Evolutionary conservation across 2,329 filamentous ascomycete genomes (phyloP).

Genomic region (Endothia cerciana): DNA sequence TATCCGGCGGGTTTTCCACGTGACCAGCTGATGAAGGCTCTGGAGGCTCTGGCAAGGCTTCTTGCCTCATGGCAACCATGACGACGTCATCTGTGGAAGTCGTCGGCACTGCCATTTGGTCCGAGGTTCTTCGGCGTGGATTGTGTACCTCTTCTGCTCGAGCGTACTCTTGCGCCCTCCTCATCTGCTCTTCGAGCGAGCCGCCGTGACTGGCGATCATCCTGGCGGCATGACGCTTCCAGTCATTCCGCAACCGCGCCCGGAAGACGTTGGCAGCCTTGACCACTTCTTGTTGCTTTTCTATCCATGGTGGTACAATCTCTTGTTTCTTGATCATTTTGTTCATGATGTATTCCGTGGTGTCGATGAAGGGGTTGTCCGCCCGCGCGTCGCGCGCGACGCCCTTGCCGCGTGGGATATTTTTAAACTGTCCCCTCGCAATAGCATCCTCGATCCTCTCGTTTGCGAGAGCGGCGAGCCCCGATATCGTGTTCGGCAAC

Average conservation of each 20-base stretch:
- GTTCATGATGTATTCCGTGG: conserved; percentile 97
- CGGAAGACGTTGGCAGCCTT: conserved; percentile 73
- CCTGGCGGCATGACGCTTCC: conserved; percentile 80
- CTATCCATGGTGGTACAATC: conserved; percentile 96
- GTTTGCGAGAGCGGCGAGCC: conserved; percentile 82
- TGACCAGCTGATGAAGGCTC: conserved; percentile 23
- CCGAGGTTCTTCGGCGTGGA: conserved; percentile 52
- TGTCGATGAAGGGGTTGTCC: conserved; percentile 89
- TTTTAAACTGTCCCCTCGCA: conserved; percentile 82
- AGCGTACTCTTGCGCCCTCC: conserved; percentile 73
- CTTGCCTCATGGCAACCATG: conserved; percentile 50
- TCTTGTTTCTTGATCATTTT: conserved; percentile 97
- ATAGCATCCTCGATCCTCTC: conserved; percentile 92
- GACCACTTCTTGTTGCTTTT: conserved; percentile 91
- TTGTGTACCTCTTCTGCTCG: conserved; percentile 71
- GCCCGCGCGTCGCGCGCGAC: conserved; percentile 82
- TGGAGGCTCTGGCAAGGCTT: conserved; percentile 31
- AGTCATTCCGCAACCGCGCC: conserved; percentile 74
- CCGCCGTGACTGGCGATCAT: conserved; percentile 80
- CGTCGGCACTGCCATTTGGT: conserved; percentile 52
- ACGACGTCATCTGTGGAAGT: conserved; percentile 53
- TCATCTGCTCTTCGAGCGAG: conserved; percentile 72
- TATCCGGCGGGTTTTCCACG: conserved; percentile 16
- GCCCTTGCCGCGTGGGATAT: conserved; percentile 78
- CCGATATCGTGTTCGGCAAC: conserved; percentile 77